Evolutionary conservation across 345 rosid genomes (phyloP).

Genomic region (Ricinus communis): DNA sequence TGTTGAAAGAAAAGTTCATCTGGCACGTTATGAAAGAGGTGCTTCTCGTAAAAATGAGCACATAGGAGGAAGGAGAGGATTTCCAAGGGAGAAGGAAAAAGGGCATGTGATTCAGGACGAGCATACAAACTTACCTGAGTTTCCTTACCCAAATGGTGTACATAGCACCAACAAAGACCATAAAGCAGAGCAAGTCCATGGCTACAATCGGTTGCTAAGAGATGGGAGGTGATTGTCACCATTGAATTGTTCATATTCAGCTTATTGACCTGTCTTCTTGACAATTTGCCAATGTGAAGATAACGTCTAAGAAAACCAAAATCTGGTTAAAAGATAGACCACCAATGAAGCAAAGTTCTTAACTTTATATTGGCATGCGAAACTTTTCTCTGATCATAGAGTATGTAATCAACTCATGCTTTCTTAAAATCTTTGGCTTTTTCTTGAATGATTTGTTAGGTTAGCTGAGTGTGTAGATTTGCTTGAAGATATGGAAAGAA

Average conservation of each 20-base stretch:
- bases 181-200: conserved; percentile 32
- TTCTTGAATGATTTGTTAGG: conserved; percentile 41
- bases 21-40: conserved; percentile 32
- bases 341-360: background rate
- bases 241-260: conserved; percentile 4
- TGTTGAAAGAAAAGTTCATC: conserved; percentile 35
- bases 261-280: background rate
- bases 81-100: conserved; percentile 36
- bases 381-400: background rate
- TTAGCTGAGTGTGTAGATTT: conserved; percentile 63
- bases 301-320: background rate
- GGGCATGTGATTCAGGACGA: conserved; percentile 35
- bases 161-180: conserved; percentile 34
- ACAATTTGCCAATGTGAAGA: background rate
- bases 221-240: conserved; percentile 60
- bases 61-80: conserved; percentile 26
- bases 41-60: conserved; percentile 39
- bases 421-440: conserved; percentile 18
- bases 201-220: conserved; percentile 59
- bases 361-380: background rate
- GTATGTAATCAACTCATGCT: background rate
- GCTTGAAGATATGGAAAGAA: conserved; percentile 73
- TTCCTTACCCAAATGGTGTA: conserved; percentile 35
- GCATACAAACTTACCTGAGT: conserved; percentile 33
- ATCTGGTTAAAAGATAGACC: background rate